Percentiles rank a stretch among this genome's conserved stretches.
These are phyloP conservation scores for Didymella arachidicola DNA, from an alignment of 2,329 filamentous ascomycete species.

Conservation along the genomic window DNA sequence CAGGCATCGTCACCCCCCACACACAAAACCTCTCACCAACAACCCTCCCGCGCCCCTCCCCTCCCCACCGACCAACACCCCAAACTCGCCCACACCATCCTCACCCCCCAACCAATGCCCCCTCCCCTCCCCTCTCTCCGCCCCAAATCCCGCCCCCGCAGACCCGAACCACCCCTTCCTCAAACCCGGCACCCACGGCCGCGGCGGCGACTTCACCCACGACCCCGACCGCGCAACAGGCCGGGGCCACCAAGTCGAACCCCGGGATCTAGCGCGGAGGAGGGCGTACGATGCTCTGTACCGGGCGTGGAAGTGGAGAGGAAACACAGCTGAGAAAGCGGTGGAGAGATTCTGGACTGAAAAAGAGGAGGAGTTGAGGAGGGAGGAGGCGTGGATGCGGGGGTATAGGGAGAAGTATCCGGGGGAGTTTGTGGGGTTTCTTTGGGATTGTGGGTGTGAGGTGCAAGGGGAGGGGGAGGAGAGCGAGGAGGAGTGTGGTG, in stretches of 20 bases:
- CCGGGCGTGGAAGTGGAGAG: neutral
- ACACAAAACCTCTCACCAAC: too few species aligned
- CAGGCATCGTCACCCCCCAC: neutral
- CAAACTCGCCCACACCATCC: too few species aligned
- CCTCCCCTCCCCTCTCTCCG: too few species aligned
- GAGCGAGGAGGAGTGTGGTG: conserved; percentile 24
- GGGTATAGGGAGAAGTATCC: conserved; percentile 31
- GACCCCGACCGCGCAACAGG: conserved; percentile 32
- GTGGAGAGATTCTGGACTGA: neutral
- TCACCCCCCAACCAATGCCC: too few species aligned
- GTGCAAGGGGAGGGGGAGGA: conserved; percentile 19
- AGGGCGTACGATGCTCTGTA: conserved; percentile 10
- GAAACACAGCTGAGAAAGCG: too few species aligned
- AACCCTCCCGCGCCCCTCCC: too few species aligned
- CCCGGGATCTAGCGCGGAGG: conserved; percentile 15
- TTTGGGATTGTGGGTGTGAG: conserved; percentile 41
- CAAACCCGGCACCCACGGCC: conserved; percentile 35
- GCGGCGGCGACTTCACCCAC: conserved; percentile 24
- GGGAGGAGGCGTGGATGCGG: conserved; percentile 24
- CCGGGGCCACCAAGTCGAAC: conserved; percentile 32
- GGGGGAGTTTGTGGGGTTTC: conserved; percentile 19
- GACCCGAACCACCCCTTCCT: conserved; percentile 27
- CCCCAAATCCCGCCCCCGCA: too few species aligned
- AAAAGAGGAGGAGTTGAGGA: neutral
- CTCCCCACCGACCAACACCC: too few species aligned